Conservation (phyloP, 306 rosid genomes). For the Astragalus membranaceus region DNA sequence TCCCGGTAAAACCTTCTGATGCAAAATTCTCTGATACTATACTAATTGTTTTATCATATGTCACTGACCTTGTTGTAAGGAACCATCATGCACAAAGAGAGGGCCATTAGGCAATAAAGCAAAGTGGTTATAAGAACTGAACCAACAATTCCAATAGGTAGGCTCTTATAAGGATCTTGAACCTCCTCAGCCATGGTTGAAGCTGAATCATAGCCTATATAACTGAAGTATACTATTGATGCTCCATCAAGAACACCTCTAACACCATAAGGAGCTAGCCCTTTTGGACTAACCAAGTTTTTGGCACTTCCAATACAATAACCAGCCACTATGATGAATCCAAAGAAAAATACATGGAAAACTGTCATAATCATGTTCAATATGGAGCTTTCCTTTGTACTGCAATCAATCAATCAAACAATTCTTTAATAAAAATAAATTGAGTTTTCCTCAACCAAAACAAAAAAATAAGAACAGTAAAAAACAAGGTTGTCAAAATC, state of each 20-base stretch:
- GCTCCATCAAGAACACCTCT: slow-evolving; percentile 85
- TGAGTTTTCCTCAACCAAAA: neutral
- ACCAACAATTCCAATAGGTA: slow-evolving; percentile 85
- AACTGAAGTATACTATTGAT: slow-evolving; percentile 82
- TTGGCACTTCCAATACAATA: slow-evolving; percentile 57
- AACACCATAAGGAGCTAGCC: slow-evolving; percentile 67
- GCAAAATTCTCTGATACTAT: no score
- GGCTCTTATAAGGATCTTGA: slow-evolving; percentile 57
- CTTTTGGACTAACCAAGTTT: slow-evolving; percentile 64
- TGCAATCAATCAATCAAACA: slow-evolving; percentile 30
- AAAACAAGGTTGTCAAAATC: no score
- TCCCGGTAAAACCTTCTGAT: no score
- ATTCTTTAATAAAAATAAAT: no score
- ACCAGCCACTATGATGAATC: slow-evolving; percentile 72
- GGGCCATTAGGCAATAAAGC: slow-evolving; percentile 86
- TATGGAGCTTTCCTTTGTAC: slow-evolving; percentile 90
- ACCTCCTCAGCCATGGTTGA: slow-evolving; percentile 96
- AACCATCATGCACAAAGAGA: slow-evolving; percentile 70
- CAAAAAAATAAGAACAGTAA: neutral
- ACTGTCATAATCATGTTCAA: slow-evolving; percentile 82
- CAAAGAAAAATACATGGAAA: slow-evolving; percentile 87
- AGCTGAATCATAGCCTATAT: slow-evolving; percentile 92
- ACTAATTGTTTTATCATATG: neutral
- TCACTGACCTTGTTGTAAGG: slow-evolving; percentile 65
- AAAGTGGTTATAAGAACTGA: slow-evolving; percentile 76